Percentiles rank a stretch among this genome's conserved stretches.
Evolutionary conservation across 495 filamentous ascomycete species (phyloP).

Genomic region (Penicillium maclennaniae): DNA sequence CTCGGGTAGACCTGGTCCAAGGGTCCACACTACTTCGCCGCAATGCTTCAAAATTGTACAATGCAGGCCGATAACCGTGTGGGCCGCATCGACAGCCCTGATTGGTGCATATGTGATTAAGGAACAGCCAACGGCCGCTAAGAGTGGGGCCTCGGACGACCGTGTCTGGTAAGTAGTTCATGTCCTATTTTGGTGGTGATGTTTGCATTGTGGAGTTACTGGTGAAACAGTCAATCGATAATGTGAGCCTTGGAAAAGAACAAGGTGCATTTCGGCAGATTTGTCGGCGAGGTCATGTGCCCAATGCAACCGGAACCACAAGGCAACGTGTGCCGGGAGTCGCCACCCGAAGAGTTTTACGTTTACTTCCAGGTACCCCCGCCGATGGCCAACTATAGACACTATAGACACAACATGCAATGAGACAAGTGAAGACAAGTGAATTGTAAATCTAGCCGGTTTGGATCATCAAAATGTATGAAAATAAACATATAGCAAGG

Average conservation of each 20-base stretch:
- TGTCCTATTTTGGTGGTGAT: not conserved
- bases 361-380: not conserved
- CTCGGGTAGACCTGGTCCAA: too few relatives aligned
- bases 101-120: constrained; percentile 12
- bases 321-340: not conserved
- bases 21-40: not conserved
- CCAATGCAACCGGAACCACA: not conserved
- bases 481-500: not conserved
- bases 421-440: not conserved
- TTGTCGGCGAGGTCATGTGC: not conserved
- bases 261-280: too few relatives aligned
- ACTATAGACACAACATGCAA: not conserved
- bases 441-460: not conserved
- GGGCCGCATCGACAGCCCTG: not conserved
- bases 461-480: not conserved
- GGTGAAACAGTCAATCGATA: too few relatives aligned
- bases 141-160: not conserved
- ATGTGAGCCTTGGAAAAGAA: too few relatives aligned
- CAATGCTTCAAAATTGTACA: not conserved
- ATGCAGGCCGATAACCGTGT: not conserved
- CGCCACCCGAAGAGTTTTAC: constrained; percentile 8
- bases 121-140: constrained; percentile 15
- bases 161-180: not conserved
- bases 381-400: not conserved
- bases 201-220: not conserved